A percentile compares a stretch with the other conserved stretches of the same genome.
These are phyloP conservation scores for Penicillium desertorum DNA, from an alignment of 495 filamentous ascomycete species.

Conservation along the genomic window DNA sequence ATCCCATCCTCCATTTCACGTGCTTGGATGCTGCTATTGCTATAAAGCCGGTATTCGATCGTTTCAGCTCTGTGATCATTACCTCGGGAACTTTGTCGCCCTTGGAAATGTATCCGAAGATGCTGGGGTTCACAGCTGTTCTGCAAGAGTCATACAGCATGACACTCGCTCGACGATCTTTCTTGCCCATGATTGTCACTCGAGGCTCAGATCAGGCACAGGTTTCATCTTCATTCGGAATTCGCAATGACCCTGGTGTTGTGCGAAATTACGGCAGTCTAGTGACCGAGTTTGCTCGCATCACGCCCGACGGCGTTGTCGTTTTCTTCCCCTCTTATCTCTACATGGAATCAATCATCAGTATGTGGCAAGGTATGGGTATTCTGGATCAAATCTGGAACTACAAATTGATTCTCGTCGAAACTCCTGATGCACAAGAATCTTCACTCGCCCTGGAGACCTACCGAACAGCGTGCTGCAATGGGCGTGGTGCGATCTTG, in stretches of 20 bases:
- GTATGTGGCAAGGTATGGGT: conserved; percentile 98
- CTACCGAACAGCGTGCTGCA: conserved; percentile 95
- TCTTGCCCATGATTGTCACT: conserved; percentile 96
- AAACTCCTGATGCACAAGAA: conserved; percentile 96
- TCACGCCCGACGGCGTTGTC: conserved; percentile 95
- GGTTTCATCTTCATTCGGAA: conserved; percentile 87
- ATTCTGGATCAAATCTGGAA: conserved; percentile 98
- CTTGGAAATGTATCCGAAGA: conserved; percentile 98
- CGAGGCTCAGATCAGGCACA: conserved; percentile 90
- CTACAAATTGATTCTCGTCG: conserved; percentile 96
- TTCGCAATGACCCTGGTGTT: conserved; percentile 90
- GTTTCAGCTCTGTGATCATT: conserved; percentile 97
- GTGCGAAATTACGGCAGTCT: conserved; percentile 94
- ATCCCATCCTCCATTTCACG: conserved; percentile 92
- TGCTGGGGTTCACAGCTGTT: conserved; percentile 89
- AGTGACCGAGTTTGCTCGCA: conserved; percentile 86
- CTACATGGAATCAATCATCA: conserved; percentile 99
- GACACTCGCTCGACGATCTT: conserved; percentile 92
- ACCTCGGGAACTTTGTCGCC: conserved; percentile 97
- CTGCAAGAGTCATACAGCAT: conserved; percentile 96
- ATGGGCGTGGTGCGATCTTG: conserved; percentile 89
- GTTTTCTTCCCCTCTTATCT: conserved; percentile 99
- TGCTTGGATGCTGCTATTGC: conserved; percentile 98
- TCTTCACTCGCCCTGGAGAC: conserved; percentile 94
- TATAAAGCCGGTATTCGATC: conserved; percentile 96